A percentile compares a stretch with the other conserved stretches of the same genome.
phyloP scores from a whole-genome alignment of 108 stramenopile genomes.

The Cyclotella baltica region DNA sequence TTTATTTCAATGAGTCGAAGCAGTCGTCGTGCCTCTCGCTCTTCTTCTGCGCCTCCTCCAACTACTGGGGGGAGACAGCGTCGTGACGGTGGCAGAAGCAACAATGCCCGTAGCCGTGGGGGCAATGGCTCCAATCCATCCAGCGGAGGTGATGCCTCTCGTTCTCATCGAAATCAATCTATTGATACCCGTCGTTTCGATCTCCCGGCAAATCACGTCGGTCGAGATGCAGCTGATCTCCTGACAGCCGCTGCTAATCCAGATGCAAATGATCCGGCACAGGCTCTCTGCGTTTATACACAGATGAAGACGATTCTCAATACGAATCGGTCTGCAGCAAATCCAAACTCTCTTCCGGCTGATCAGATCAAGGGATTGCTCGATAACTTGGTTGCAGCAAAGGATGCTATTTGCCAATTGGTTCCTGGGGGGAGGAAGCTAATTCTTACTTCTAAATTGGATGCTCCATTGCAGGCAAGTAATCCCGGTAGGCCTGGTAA shows the following conservation, averaged over 20 bases:
- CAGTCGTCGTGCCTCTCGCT: no score
- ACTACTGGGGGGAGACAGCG: no score
- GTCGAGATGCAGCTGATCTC: background rate
- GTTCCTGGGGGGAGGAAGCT: background rate
- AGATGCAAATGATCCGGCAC: background rate
- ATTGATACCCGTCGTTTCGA: background rate
- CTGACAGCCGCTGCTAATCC: background rate
- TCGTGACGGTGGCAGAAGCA: no score
- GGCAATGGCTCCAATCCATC: no score
- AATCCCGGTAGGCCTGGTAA: background rate
- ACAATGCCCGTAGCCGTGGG: no score
- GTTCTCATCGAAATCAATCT: background rate
- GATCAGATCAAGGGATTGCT: background rate
- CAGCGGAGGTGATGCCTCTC: background rate
- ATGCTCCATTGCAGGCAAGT: background rate
- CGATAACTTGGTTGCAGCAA: background rate
- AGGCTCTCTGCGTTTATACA: background rate
- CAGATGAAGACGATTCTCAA: background rate
- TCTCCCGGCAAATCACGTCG: background rate
- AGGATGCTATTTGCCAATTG: background rate
- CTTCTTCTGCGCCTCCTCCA: no score
- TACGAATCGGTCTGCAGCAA: background rate
- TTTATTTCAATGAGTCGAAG: no score
- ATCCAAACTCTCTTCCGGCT: background rate
- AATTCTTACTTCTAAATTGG: no score